Conservation (phyloP, 179 eudicot genomes). For the Nepenthes alata region DNA sequence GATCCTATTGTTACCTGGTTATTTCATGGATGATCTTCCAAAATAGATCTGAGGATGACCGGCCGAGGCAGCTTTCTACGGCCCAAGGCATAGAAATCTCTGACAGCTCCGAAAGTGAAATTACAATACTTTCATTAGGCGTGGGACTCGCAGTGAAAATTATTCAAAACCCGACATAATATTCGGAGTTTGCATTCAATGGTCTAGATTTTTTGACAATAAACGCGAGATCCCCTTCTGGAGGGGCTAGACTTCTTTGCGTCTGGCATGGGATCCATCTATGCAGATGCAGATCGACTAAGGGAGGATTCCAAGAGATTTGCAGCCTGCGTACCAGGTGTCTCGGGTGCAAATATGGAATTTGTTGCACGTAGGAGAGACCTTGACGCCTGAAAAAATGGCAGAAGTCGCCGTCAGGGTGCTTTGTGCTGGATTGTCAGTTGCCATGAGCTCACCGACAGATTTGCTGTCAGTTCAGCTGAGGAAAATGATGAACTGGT, state of each 20-base stretch:
- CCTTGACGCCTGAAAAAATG: constrained; percentile 67
- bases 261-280: constrained; percentile 40
- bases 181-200: too few species aligned
- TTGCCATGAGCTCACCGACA: constrained; percentile 69
- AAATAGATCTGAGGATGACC: too few species aligned
- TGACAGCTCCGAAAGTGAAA: too few species aligned
- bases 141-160: too few species aligned
- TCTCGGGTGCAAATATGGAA: constrained; percentile 32
- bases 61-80: too few species aligned
- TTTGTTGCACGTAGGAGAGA: constrained; percentile 46
- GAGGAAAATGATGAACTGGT: constrained; percentile 72
- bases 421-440: constrained; percentile 92
- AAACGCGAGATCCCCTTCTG: too few species aligned
- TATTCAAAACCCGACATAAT: too few species aligned
- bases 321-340: constrained; percentile 16
- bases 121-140: too few species aligned
- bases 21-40: too few species aligned
- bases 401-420: constrained; percentile 84
- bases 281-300: constrained; percentile 36
- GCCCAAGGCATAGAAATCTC: too few species aligned
- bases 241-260: too few species aligned
- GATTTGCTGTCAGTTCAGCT: constrained; percentile 73
- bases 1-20: too few species aligned
- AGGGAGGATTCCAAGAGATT: constrained; percentile 47
- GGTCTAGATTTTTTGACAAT: not conserved